Evolutionary conservation across 352 stramenopile species (phyloP).

Genomic region (Blastocystis sp.): DNA sequence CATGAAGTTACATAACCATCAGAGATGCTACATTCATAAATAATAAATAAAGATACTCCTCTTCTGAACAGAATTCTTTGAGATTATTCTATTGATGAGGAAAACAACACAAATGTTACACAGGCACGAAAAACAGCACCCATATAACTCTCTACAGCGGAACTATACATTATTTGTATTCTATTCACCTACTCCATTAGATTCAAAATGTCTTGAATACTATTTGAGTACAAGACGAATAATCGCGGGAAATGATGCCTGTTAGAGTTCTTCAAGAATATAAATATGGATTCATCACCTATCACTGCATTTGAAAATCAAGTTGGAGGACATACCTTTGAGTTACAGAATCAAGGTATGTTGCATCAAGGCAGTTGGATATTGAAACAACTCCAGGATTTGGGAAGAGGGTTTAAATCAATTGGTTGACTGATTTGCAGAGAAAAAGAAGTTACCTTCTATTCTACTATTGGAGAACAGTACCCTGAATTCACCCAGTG

Average conservation of each 20-base stretch:
- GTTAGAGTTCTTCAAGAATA: neutral
- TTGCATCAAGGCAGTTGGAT: slow-evolving; percentile 58
- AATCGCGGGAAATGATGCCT: no score
- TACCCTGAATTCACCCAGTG: slow-evolving; percentile 41
- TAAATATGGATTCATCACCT: slow-evolving; percentile 6
- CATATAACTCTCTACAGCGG: neutral
- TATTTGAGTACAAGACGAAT: no score
- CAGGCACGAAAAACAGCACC: neutral
- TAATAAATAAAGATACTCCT: neutral
- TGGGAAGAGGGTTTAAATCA: slow-evolving; percentile 53
- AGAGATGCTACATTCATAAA: neutral
- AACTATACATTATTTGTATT: neutral
- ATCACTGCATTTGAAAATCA: slow-evolving; percentile 64
- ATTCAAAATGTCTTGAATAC: no score
- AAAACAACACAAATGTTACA: neutral
- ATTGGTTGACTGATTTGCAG: neutral
- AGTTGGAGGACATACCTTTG: slow-evolving; percentile 59
- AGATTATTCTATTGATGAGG: neutral
- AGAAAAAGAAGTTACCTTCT: slow-evolving; percentile 54
- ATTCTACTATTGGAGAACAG: slow-evolving; percentile 6
- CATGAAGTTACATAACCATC: neutral
- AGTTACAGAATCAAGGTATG: slow-evolving; percentile 46
- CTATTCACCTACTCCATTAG: no score
- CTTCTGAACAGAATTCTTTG: neutral
- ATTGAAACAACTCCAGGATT: slow-evolving; percentile 45